Percentiles rank a stretch among this genome's conserved stretches.
These are phyloP conservation scores for Hypoxylon intermedium DNA, from an alignment of 495 filamentous ascomycete genomes.

Conservation along the genomic window DNA sequence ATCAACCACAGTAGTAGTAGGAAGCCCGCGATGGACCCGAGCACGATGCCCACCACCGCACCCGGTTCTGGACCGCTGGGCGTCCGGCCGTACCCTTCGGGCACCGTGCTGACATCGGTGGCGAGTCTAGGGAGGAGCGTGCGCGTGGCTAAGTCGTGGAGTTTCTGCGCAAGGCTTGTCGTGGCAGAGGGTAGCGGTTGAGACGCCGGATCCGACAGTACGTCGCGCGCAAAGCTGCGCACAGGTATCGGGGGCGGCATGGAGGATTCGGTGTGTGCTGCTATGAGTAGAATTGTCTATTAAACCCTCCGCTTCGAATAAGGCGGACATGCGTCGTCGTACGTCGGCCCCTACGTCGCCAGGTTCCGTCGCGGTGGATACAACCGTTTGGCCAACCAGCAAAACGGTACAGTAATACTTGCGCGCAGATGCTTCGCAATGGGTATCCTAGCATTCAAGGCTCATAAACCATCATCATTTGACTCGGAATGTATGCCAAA, in stretches of 20 bases:
- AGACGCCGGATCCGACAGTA: slow-evolving; percentile 9
- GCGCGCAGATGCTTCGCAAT: not conserved
- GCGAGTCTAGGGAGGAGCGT: slow-evolving; percentile 32
- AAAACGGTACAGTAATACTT: not conserved
- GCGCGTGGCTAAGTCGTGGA: slow-evolving; percentile 26
- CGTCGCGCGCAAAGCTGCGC: slow-evolving; percentile 25
- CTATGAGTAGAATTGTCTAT: not conserved
- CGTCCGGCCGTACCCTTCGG: slow-evolving; percentile 70
- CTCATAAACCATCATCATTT: slow-evolving; percentile 10
- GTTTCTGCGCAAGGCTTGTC: slow-evolving; percentile 2
- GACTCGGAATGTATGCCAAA: not conserved
- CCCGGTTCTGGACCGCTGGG: slow-evolving; percentile 68
- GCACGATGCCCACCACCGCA: slow-evolving; percentile 80
- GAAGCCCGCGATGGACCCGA: slow-evolving; percentile 85
- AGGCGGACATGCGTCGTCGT: not conserved
- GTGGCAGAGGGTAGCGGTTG: not conserved
- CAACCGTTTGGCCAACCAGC: not conserved
- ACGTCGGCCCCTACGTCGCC: not conserved
- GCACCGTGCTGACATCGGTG: slow-evolving; percentile 56
- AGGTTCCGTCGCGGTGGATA: not conserved
- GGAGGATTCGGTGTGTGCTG: not conserved
- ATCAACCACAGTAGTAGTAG: slow-evolving; percentile 77
- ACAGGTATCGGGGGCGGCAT: slow-evolving; percentile 22
- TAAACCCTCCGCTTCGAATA: not conserved
- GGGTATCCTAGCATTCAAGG: not conserved